phyloP scores from a whole-genome alignment of 2,329 filamentous ascomycete genomes.

The Colletotrichum shisoi region DNA sequence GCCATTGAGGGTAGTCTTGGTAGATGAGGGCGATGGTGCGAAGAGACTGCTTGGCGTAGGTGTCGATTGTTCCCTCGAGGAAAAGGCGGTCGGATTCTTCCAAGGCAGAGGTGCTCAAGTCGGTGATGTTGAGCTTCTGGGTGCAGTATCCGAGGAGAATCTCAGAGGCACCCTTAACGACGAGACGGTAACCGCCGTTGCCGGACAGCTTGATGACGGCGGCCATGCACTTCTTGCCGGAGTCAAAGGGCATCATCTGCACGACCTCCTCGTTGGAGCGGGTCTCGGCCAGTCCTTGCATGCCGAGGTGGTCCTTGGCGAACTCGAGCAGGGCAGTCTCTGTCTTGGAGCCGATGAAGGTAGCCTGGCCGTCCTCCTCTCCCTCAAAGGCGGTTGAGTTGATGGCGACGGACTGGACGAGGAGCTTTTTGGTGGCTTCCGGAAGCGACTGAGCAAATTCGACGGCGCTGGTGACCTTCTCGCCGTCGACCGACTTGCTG shows the following conservation, averaged over 20 bases:
- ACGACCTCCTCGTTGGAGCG: constrained; percentile 57
- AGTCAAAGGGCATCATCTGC: constrained; percentile 64
- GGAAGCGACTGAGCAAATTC: constrained; percentile 42
- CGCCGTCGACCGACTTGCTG: constrained; percentile 43
- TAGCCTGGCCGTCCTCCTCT: constrained; percentile 53
- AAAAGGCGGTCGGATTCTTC: constrained; percentile 56
- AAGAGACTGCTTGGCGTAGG: constrained; percentile 70
- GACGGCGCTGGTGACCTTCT: constrained; percentile 41
- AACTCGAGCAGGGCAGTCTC: constrained; percentile 63
- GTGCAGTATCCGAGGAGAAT: constrained; percentile 59
- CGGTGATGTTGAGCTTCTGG: constrained; percentile 53
- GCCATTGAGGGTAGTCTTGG: constrained; percentile 75
- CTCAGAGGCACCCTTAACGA: constrained; percentile 66
- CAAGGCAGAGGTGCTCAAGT: constrained; percentile 62
- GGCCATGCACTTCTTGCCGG: constrained; percentile 64
- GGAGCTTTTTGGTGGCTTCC: constrained; percentile 45
- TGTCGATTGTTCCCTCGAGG: constrained; percentile 63
- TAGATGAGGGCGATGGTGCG: constrained; percentile 80
- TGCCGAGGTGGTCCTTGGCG: constrained; percentile 59
- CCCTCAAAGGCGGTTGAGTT: constrained; percentile 67
- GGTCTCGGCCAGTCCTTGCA: constrained; percentile 56
- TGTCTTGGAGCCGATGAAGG: constrained; percentile 65
- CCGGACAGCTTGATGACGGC: constrained; percentile 59
- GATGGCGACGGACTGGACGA: constrained; percentile 59
- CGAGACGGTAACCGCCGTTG: constrained; percentile 56